Base-by-base conservation (phyloP, 306 rosid genomes). In the Mimosa pudica region DNA sequence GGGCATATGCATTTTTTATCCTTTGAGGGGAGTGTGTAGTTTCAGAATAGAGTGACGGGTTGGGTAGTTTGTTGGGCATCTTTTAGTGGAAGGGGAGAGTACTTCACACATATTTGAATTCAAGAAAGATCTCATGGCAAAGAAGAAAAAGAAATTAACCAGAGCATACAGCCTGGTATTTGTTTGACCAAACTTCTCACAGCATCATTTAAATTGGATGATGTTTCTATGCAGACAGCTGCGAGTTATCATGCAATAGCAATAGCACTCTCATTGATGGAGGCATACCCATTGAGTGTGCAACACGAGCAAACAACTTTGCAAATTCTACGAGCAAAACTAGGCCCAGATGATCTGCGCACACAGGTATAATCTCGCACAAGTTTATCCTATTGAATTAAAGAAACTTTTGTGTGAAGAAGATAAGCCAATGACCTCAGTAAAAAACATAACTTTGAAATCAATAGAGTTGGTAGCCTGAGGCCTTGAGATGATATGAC, bases 171-270 rank as follows among this genome's bases (percentile, higher is more conserved):
- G n/a, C 18, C 62, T 80, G 79, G 45, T 67, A 52, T 70, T 74
- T 78, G 49, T 77, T 32, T 47, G 57, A 32, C 44, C 8, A 73
- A 75, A 46, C 42, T 78, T 69, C 77, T 84, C 45, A 58, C 69
- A 62, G 82, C 78, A 72, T 73, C 78, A 60, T 83, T 48, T 80
- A 65, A 80, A 36, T 83, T 76, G 81, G 75, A 77, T 64, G 65
- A 81, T 83, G 8, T 76, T 83, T 73, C 41, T 68, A 75, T 89
- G 83, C 93, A 96, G 99, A 96, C 99, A 18, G 99, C 99, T 38
- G 97, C 99, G 74, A 96, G 98, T 84, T 96, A 96, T 86, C 99
- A 96, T 51, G 99, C 99, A 58, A 93, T 96, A 82, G 99, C 99
- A 68, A 91, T 96, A 58, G 97, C 99, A 36, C 99, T 93, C 66